phyloP scores from a whole-genome alignment of 495 filamentous ascomycete genomes.

The Rhizodiscina lignyota region DNA sequence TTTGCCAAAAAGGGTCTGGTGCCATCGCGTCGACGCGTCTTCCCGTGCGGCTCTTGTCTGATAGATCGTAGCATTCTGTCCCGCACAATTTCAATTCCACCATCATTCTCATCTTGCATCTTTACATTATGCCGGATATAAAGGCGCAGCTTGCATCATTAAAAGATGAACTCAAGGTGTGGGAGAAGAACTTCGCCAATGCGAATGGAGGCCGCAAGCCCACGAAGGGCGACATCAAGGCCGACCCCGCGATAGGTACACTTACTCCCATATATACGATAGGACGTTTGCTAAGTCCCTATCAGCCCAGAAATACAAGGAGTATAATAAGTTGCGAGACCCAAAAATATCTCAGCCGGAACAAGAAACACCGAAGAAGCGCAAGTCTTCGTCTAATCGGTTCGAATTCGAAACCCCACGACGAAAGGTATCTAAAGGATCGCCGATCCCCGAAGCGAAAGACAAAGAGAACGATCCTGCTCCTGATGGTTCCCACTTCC shows the following conservation, averaged over 20 bases:
- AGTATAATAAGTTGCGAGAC: slow-evolving; percentile 61
- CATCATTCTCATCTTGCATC: too few relatives aligned
- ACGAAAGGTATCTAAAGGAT: background rate
- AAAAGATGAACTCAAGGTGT: slow-evolving; percentile 74
- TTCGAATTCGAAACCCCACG: background rate
- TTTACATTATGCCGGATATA: too few relatives aligned
- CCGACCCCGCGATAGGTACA: slow-evolving; percentile 54
- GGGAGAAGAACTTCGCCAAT: slow-evolving; percentile 63
- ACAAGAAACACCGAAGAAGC: slow-evolving; percentile 24
- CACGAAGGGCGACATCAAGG: slow-evolving; percentile 71
- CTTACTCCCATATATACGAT: background rate
- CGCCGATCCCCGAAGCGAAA: background rate
- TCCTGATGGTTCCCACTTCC: background rate
- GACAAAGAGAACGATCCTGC: background rate
- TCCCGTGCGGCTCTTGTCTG: too few relatives aligned
- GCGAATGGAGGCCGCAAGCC: slow-evolving; percentile 61
- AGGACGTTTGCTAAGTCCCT: background rate
- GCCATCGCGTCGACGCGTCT: too few relatives aligned
- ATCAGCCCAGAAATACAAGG: slow-evolving; percentile 75
- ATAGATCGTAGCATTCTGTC: too few relatives aligned
- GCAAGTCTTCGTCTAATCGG: too few relatives aligned
- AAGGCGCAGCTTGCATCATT: too few relatives aligned
- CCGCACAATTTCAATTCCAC: too few relatives aligned
- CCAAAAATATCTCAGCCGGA: slow-evolving; percentile 21
- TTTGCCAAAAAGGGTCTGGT: too few relatives aligned